Evolutionary conservation across 192 early-diverging fungal species (phyloP), one percentile per base, ranked within the genome.

Genomic region (Chytriomyces hyalinus): DNA sequence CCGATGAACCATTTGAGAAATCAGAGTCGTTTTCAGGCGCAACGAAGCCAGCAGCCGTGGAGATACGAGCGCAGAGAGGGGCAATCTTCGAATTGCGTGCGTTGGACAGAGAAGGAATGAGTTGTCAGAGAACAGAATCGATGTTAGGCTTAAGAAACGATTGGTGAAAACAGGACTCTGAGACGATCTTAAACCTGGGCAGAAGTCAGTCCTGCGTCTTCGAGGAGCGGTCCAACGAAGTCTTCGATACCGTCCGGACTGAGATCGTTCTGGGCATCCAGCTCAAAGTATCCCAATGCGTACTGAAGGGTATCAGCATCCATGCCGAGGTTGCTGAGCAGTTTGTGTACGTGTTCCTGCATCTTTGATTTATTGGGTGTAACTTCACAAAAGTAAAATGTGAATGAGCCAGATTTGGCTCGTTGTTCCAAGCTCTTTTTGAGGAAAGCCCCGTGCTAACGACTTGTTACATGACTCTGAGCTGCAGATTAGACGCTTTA

Each of bases 41-140:
- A 80, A 15, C 84, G 72, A 22, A 68, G 28, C 44, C 77, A 67
- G 45, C 92, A 62, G 92, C 78, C 47, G 82, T 80, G n/a, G 91
- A 85, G 24, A 97, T 84, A 61, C 87, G 77, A 22, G 85, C 82
- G 82, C 94, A 97, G 28, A 96, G 85, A 50, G 70, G 68, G 20
- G 92, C 83, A 26, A 97, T 89, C 5, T 87, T 36, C 36, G 36
- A 36, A 36, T 36, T 36, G 36, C 36, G 36, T 36, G 36, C 36
- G 1, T 36, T 36, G 36, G 36, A 36, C 36, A 36, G 36, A 36
- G 36, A 36, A 36, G 36, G 36, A 36, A 36, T 36, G 36, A 36
- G 36, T 36, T 36, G 36, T 36, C 36, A 36, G 36, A 36, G 36
- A 4, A 36, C 1, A 36, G 36, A 36, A 36, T 36, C 36, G 36